Percentiles rank a stretch among this genome's conserved stretches.
Evolutionary conservation across 805 yeast genomes (phyloP).

Genomic region (Ogataea pini): DNA sequence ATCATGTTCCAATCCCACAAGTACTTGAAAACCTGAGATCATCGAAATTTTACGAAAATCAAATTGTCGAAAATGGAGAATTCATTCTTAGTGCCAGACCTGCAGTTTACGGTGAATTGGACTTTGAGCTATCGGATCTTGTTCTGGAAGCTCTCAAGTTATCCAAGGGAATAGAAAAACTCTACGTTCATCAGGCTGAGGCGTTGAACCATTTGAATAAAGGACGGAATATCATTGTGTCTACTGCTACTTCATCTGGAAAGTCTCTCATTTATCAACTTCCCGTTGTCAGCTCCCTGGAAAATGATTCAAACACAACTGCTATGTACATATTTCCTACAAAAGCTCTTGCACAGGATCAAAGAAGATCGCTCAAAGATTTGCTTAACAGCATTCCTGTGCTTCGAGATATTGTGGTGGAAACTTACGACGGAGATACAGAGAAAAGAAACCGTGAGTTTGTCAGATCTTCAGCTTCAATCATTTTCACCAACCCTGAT

Average conservation of each 20-base stretch:
- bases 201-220: slow-evolving; percentile 62
- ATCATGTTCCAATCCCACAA: slow-evolving; percentile 40
- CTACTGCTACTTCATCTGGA: slow-evolving; percentile 97
- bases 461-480: slow-evolving; percentile 65
- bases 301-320: slow-evolving; percentile 48
- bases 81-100: slow-evolving; percentile 43
- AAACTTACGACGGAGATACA: slow-evolving; percentile 95
- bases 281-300: slow-evolving; percentile 63
- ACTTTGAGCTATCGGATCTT: slow-evolving; percentile 50
- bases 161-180: slow-evolving; percentile 46
- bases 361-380: slow-evolving; percentile 72
- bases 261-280: slow-evolving; percentile 90
- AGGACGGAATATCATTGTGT: slow-evolving; percentile 73
- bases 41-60: slow-evolving; percentile 57
- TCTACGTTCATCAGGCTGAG: slow-evolving; percentile 81
- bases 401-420: slow-evolving; percentile 51
- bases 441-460: slow-evolving; percentile 51
- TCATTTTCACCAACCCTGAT: slow-evolving; percentile 94
- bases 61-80: slow-evolving; percentile 56
- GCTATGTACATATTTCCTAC: slow-evolving; percentile 94
- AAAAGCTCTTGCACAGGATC: slow-evolving; percentile 97
- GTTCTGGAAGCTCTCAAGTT: slow-evolving; percentile 52
- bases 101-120: slow-evolving; percentile 46
- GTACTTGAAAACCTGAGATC: slow-evolving; percentile 51
- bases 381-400: slow-evolving; percentile 52